Base-by-base conservation (phyloP, 768 basidiomycete species). In the Leccinum pellstonianum region DNA sequence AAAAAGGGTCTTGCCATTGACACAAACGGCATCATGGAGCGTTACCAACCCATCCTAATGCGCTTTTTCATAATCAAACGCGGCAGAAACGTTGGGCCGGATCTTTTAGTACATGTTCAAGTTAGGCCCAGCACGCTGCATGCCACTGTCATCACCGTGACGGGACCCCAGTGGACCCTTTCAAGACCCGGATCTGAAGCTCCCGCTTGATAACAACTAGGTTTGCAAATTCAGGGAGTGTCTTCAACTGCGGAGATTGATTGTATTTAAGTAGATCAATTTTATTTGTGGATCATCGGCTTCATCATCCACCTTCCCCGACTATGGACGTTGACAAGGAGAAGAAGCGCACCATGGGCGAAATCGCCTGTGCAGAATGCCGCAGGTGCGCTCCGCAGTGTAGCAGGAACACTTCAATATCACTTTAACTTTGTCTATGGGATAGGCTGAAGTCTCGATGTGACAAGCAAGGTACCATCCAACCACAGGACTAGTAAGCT, bases 301-400 rank as follows among this genome's bases (percentile, higher is more conserved):
- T 17, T 12, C 25, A n/a, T 23, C 25, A n/a, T 23, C 19, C 21
- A 33, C 29, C 23, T 57, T 35, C 52, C 25, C 19, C 38, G 27
- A 31, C 31, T 35, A 67, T 68, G 66, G 62, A 37, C 35, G 17
- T 54, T 31, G 59, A 19, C 57, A 72, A 63, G 46, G 70, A 73
- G 53, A 54, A 59, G 38, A 64, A 68, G n/a, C 64, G 70, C 8
- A 65, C 52, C 10, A 62, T 62, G 38, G 69, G 73, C 12, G 69
- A 74, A 38, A 68, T 74, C 46, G 68, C 72, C 12, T 73, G 73
- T 19, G 73, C 71, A 7, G 72, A 74, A 57, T 73, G 72, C 58
- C 68, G 71, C 19, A 55, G 73, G 71, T 72, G 41, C 49, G 64
- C 27, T 50, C 33, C 29, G 19, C 17, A 23, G 27, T 53, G 29